Evolutionary conservation across 768 basidiomycete genomes (phyloP), one percentile per base, ranked within the genome.

Genomic region (Amanita brunnescens): DNA sequence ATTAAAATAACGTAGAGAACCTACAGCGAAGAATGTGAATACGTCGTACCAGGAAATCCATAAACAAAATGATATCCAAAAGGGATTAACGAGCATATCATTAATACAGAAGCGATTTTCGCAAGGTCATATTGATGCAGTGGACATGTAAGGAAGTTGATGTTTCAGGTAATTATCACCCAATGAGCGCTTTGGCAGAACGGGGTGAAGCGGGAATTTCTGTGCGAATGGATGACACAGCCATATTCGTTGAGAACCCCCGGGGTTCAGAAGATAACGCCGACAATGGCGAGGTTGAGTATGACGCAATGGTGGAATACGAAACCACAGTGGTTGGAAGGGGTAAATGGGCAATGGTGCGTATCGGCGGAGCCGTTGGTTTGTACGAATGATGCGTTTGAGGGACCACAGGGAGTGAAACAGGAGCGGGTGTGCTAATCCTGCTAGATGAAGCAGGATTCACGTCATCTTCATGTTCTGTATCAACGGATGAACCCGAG

Each of bases 141-240:
- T 29, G 26, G 26, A 7, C 7, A 4, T 29, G 7, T n/a, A 10
- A 29, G 21, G 13, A 29, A 7, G 7, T 29, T 46, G 26, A 33
- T 48, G 43, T 45, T 39, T 13, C 3, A 20, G 18, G 8, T 21
- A 32, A 14, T 16, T 47, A 29, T 49, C 51, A 37, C 33, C 47
- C 30, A 33, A 41, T 8, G 23, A 41, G 20, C 46, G 44, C 30
- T 34, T 46, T 39, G 32, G 49, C 38, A n/a, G 51, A 32, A 34
- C 24, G 42, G 10, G 62, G 60, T 24, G 66, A 62, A 39, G 67
- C 66, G 5, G 70, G 68, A 18, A 73, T 58, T 54, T 72, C 70
- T 5, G 73, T 74, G 39, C 73, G 64, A 24, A 74, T 60, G 12
- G 72, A 73, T 6, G 73, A 74, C 32, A 73, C 66, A 3, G 72